phyloP scores from a whole-genome alignment of 139 green algal genomes.

The Picochlorum costavermella region DNA sequence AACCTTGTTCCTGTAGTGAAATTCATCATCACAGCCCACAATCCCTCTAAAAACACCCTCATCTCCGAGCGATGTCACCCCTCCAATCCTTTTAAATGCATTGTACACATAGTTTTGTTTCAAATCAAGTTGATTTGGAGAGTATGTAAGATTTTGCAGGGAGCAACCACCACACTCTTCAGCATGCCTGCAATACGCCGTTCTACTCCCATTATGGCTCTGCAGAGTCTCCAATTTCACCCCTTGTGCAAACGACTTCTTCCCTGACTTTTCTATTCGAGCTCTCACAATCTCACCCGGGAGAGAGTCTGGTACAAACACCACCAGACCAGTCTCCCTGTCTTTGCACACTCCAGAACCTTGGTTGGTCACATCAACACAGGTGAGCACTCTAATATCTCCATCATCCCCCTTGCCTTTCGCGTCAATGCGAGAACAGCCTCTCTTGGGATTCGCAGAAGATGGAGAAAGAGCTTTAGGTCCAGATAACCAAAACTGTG shows the following conservation, averaged over 20 bases:
- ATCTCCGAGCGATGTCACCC: slow-evolving; percentile 21
- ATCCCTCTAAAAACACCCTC: slow-evolving; percentile 33
- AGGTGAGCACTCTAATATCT: too few relatives aligned
- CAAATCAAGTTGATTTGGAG: slow-evolving; percentile 46
- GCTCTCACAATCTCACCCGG: slow-evolving; percentile 61
- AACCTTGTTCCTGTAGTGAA: slow-evolving; percentile 79
- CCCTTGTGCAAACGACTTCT: slow-evolving; percentile 21
- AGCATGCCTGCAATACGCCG: slow-evolving; percentile 57
- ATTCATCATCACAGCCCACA: slow-evolving; percentile 12
- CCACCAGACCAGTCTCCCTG: slow-evolving; percentile 37
- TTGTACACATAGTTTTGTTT: slow-evolving; percentile 66
- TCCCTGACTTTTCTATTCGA: background rate
- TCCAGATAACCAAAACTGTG: too few relatives aligned
- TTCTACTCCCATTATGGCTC: slow-evolving; percentile 25
- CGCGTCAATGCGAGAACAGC: too few relatives aligned
- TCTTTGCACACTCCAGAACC: slow-evolving; percentile 43
- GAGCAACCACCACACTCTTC: slow-evolving; percentile 70
- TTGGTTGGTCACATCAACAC: too few relatives aligned
- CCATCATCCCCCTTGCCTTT: too few relatives aligned
- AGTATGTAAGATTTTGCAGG: slow-evolving; percentile 70
- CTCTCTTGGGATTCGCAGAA: too few relatives aligned
- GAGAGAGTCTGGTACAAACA: slow-evolving; percentile 58
- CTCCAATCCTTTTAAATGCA: slow-evolving; percentile 49
- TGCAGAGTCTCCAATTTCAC: slow-evolving; percentile 43
- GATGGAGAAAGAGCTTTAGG: too few relatives aligned